A percentile compares a stretch with the other conserved stretches of the same genome.
These are phyloP conservation scores for Dendrobium huoshanense DNA, from an alignment of 106 monocot species.

Conservation along the genomic window DNA sequence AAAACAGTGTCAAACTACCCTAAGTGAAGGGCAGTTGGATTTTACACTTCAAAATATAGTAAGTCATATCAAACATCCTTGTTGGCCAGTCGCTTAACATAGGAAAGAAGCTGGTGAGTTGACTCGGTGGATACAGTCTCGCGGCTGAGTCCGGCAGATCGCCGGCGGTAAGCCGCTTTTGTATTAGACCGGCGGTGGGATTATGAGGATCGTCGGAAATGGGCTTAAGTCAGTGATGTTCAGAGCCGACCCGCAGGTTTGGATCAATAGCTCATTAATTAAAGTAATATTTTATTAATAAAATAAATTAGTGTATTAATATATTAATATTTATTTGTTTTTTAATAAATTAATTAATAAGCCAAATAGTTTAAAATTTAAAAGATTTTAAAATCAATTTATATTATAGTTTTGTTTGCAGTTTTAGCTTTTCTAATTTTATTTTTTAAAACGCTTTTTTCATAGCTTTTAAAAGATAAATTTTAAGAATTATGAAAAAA, in stretches of 20 bases:
- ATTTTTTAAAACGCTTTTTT: too few relatives aligned
- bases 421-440: too few relatives aligned
- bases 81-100: conserved; percentile 38
- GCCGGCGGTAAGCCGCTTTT: conserved; percentile 9
- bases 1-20: too few relatives aligned
- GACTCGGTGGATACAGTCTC: conserved; percentile 34
- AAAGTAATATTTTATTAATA: neutral
- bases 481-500: too few relatives aligned
- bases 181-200: conserved; percentile 11
- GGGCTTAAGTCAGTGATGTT: conserved; percentile 14
- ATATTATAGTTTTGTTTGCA: too few relatives aligned
- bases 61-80: neutral
- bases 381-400: too few relatives aligned
- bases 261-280: neutral
- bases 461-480: too few relatives aligned
- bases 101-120: conserved; percentile 33
- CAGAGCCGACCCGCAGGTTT: neutral
- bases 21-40: too few relatives aligned
- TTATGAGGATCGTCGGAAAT: neutral
- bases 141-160: conserved; percentile 16
- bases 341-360: too few relatives aligned
- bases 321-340: too few relatives aligned
- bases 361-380: too few relatives aligned
- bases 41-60: too few relatives aligned
- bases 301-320: neutral